Evolutionary conservation across 2,329 filamentous ascomycete species (phyloP).

Genomic region (Pseudocercospora fijiensis): DNA sequence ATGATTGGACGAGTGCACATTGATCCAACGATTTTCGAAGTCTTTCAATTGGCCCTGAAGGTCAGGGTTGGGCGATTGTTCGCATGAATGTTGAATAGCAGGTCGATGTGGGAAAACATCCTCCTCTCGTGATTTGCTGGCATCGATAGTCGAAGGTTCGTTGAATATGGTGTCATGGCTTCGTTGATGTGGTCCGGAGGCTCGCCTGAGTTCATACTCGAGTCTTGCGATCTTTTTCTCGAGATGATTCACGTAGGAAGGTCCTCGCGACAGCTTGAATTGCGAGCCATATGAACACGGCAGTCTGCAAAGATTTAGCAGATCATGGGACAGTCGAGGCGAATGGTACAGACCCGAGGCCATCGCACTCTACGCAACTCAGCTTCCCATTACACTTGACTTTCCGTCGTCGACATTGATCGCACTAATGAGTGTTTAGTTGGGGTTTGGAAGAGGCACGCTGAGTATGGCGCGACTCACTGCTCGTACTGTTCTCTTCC

Average conservation of each 20-base stretch:
- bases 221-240: constrained; percentile 16
- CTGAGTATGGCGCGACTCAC: constrained; percentile 8
- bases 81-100: background rate
- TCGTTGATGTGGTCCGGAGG: background rate
- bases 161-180: background rate
- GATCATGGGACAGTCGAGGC: background rate
- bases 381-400: constrained; percentile 21
- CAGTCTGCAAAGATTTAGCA: constrained; percentile 12
- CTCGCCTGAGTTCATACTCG: constrained; percentile 10
- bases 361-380: constrained; percentile 16
- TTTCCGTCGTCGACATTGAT: constrained; percentile 20
- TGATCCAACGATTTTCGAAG: background rate
- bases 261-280: constrained; percentile 15
- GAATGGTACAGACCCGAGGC: constrained; percentile 9
- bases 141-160: background rate
- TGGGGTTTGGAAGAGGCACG: background rate
- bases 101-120: background rate
- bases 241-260: constrained; percentile 15
- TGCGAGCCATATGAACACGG: constrained; percentile 21
- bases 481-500: constrained; percentile 20
- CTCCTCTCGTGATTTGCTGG: background rate
- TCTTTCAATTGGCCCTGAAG: background rate
- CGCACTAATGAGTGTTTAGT: constrained; percentile 15
- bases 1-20: background rate
- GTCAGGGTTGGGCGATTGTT: background rate